Evolutionary conservation across 164 flowering plant species (phyloP).

Genomic region (Liquidambar formosana): DNA sequence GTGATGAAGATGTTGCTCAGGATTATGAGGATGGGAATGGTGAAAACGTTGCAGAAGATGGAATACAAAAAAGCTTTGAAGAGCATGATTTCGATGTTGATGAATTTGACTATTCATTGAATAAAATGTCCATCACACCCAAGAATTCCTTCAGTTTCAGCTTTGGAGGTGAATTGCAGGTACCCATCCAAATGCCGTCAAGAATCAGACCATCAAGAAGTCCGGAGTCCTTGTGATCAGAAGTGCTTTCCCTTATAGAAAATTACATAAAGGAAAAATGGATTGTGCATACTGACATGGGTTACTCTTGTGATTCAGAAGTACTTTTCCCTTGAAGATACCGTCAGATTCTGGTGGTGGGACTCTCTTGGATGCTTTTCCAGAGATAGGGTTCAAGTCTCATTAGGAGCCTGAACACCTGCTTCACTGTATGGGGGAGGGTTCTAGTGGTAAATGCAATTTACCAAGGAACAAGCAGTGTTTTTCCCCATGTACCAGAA

Average conservation of each 20-base stretch:
- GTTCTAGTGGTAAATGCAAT: too few relatives aligned
- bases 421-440: too few relatives aligned
- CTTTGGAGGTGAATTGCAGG: constrained; percentile 5
- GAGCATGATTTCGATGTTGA: constrained; percentile 41
- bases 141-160: constrained; percentile 1
- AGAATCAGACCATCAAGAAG: constrained; percentile 79
- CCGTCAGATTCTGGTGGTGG: too few relatives aligned
- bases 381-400: too few relatives aligned
- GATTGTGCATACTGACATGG: neutral
- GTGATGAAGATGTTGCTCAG: constrained; percentile 48
- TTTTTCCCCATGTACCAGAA: too few relatives aligned
- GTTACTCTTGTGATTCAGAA: neutral
- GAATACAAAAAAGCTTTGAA: too few relatives aligned
- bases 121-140: constrained; percentile 84
- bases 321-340: too few relatives aligned
- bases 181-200: constrained; percentile 66
- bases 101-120: constrained; percentile 33
- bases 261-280: neutral
- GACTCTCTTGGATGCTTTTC: too few relatives aligned
- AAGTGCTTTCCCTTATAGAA: neutral
- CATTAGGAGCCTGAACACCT: too few relatives aligned
- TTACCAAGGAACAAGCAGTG: too few relatives aligned
- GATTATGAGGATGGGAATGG: constrained; percentile 22
- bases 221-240: constrained; percentile 49
- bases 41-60: too few relatives aligned